Conservation (phyloP, 495 filamentous ascomycete genomes). For the Podospora comata region DNA sequence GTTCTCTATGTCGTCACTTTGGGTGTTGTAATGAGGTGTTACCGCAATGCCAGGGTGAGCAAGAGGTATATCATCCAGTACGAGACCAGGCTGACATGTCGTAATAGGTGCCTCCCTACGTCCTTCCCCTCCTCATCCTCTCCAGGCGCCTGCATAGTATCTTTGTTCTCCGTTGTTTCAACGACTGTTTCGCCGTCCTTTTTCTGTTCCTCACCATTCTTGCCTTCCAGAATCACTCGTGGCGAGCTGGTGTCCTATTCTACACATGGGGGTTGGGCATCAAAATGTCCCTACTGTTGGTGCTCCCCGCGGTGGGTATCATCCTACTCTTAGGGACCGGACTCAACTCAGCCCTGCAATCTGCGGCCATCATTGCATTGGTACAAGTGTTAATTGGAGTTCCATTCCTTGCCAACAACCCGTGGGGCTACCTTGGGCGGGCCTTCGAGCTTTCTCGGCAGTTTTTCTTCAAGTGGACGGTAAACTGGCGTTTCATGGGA, state of each 20-base stretch:
- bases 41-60: slow-evolving; percentile 65
- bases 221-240: slow-evolving; percentile 66
- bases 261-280: slow-evolving; percentile 80
- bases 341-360: slow-evolving; percentile 56
- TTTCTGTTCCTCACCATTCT: slow-evolving; percentile 80
- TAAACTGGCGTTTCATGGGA: slow-evolving; percentile 93
- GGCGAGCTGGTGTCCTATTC: slow-evolving; percentile 64
- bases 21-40: slow-evolving; percentile 75
- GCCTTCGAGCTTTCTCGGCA: slow-evolving; percentile 87
- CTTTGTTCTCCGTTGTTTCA: slow-evolving; percentile 89
- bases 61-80: background rate
- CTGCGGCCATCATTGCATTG: slow-evolving; percentile 67
- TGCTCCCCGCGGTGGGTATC: slow-evolving; percentile 72
- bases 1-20: slow-evolving; percentile 72
- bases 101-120: slow-evolving; percentile 73
- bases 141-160: slow-evolving; percentile 94
- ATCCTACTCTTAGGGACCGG: slow-evolving; percentile 69
- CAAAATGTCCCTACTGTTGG: slow-evolving; percentile 89
- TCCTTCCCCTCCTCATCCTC: slow-evolving; percentile 81
- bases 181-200: slow-evolving; percentile 83
- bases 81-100: slow-evolving; percentile 3
- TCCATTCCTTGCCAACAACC: slow-evolving; percentile 69
- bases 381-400: slow-evolving; percentile 72
- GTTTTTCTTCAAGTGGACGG: slow-evolving; percentile 97
- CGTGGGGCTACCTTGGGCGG: slow-evolving; percentile 66